Evolutionary conservation across 2,329 filamentous ascomycete genomes (phyloP).

Genomic region (Metarhizium sp.): DNA sequence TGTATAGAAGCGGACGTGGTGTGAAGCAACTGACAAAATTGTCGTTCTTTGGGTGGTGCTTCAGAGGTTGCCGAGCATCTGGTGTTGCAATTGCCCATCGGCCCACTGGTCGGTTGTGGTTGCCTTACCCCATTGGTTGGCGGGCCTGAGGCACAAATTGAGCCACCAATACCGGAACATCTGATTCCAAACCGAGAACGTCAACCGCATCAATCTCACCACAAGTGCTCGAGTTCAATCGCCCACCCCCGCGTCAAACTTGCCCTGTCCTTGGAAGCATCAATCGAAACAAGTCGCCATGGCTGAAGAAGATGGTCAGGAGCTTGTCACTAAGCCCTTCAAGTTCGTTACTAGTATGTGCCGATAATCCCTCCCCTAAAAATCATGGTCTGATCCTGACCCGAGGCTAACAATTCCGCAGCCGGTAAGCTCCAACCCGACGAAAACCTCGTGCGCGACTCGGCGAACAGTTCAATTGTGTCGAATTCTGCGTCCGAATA

Average conservation of each 20-base stretch:
- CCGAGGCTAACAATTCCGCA: constrained; percentile 34
- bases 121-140: constrained; percentile 27
- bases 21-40: constrained; percentile 22
- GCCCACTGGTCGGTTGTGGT: constrained; percentile 20
- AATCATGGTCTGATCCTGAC: constrained; percentile 25
- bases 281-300: constrained; percentile 50
- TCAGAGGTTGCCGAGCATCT: constrained; percentile 23
- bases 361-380: constrained; percentile 25
- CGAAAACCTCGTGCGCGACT: constrained; percentile 8
- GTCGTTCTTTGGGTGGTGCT: constrained; percentile 18
- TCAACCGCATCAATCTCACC: constrained; percentile 19
- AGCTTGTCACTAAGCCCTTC: constrained; percentile 94
- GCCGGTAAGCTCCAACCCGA: constrained; percentile 30
- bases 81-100: constrained; percentile 21
- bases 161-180: constrained; percentile 27
- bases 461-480: constrained; percentile 19
- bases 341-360: constrained; percentile 98
- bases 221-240: constrained; percentile 11
- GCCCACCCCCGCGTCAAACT: constrained; percentile 11
- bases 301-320: constrained; percentile 73
- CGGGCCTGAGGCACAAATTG: constrained; percentile 29
- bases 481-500: background rate
- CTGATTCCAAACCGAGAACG: constrained; percentile 29
- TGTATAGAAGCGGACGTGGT: constrained; percentile 13
- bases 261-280: constrained; percentile 15